phyloP scores from a whole-genome alignment of 805 yeast species.

The Candida alai region DNA sequence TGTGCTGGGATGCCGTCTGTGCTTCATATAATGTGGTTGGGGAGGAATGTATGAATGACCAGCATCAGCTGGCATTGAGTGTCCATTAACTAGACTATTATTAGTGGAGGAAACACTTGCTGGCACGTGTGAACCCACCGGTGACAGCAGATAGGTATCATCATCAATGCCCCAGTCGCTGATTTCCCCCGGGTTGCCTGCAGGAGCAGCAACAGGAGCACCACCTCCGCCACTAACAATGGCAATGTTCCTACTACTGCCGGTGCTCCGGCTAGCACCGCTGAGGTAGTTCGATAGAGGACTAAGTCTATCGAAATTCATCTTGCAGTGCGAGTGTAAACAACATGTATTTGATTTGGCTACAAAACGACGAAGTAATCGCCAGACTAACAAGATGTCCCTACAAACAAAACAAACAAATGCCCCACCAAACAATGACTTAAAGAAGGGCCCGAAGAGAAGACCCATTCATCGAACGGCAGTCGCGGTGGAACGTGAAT shows the following conservation, averaged over 20 bases:
- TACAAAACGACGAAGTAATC: too few relatives aligned
- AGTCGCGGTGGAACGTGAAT: too few relatives aligned
- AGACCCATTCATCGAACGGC: too few relatives aligned
- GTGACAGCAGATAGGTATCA: slow-evolving; percentile 6
- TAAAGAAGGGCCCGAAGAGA: too few relatives aligned
- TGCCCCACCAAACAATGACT: too few relatives aligned
- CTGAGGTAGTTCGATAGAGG: slow-evolving; percentile 23
- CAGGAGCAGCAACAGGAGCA: slow-evolving; percentile 5
- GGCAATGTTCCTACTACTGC: background rate
- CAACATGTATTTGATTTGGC: too few relatives aligned
- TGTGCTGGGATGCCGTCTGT: slow-evolving; percentile 1
- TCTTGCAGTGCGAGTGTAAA: slow-evolving; percentile 5
- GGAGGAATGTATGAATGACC: slow-evolving; percentile 1
- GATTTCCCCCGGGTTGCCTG: slow-evolving; percentile 11
- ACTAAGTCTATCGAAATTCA: slow-evolving; percentile 26
- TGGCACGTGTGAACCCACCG: background rate
- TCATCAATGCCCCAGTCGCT: slow-evolving; percentile 40
- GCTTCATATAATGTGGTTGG: background rate
- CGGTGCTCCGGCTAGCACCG: background rate
- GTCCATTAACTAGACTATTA: background rate
- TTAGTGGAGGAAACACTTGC: background rate
- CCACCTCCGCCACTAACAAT: slow-evolving; percentile 3
- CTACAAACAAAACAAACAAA: too few relatives aligned
- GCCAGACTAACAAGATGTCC: too few relatives aligned
- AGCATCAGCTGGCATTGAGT: background rate